Percentiles rank a stretch among this genome's conserved stretches.
Conservation (phyloP, 345 rosid genomes). For the Odontarrhena argentea region DNA sequence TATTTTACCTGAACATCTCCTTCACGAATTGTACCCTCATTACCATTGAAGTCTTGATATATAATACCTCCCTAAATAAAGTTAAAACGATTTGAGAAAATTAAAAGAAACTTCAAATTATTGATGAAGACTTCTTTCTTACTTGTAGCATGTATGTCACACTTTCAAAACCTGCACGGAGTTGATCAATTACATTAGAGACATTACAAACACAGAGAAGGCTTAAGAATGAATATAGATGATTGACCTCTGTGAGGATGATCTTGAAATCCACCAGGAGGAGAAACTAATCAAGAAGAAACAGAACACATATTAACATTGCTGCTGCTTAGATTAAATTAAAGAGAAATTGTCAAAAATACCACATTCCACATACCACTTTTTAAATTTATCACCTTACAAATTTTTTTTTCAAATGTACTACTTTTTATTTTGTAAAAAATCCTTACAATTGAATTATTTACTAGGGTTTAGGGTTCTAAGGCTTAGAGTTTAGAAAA, state of each 20-base stretch:
- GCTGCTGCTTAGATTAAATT: background rate
- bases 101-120: background rate
- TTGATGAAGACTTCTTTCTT: conserved; percentile 14
- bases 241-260: conserved; percentile 88
- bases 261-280: conserved; percentile 91
- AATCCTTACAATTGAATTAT: too few species aligned
- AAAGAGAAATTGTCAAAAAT: too few species aligned
- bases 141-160: conserved; percentile 93
- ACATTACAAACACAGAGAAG: background rate
- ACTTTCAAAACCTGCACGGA: conserved; percentile 77
- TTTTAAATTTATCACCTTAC: too few species aligned
- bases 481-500: too few species aligned
- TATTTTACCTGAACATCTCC: conserved; percentile 82
- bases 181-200: conserved; percentile 3
- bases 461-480: too few species aligned
- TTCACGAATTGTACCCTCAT: conserved; percentile 62
- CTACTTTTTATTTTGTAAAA: too few species aligned
- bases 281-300: conserved; percentile 56
- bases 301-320: background rate
- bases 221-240: background rate
- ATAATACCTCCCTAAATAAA: conserved; percentile 65
- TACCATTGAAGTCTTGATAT: conserved; percentile 81
- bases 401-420: too few species aligned
- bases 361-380: too few species aligned
- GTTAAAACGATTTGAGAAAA: background rate